Base-by-base conservation (phyloP, 257 asterid species). In the Solanum dulcamara region DNA sequence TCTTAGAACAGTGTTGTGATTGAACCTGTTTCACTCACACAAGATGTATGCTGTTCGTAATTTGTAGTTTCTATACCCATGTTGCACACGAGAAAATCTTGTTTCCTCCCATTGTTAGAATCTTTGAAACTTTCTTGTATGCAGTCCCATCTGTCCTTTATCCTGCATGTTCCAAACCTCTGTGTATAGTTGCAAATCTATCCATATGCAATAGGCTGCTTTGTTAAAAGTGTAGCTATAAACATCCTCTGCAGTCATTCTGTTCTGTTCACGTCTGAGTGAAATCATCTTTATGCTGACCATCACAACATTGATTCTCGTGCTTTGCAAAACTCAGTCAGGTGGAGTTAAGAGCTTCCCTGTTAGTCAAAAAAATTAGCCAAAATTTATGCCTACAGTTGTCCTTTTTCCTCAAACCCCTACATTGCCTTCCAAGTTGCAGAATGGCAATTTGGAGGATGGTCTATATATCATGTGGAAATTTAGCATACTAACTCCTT, bases 1-100 rank as follows among this genome's bases (percentile, higher is more conserved):
- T 93, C 96, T 67, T 93, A 72, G 91, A 53, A 12, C 2, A 8
- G 83, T 48, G 40, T 77, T 46, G 64, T 77, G 26, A 77, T 28
- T 17, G 64, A 77, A 46, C 28, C 40, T 48, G 38, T 48, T 28
- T 51, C 62, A 77, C 83, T 44, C 62, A 10, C 5, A 28, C 83
- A 48, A 48, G 28, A 46, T 77, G 64, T 77, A 48, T 48, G 64
- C 46, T 48, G 13, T 77, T 77, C 38, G 17, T 77, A 75, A 9
- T 75, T 75, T 75, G 81, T 44, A 48, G 11, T 26, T 77, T 77
- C 38, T 30, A 77, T 77, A 46, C 20, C 62, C 33, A 26, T 46
- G 62, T 22, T 77, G 83, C 64, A 24, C 40, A 46, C 64, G 38
- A 77, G 83, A 48, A 46, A 8, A 77, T 46, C 11, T 4, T 20